Evolutionary conservation across 208 protist genomes (phyloP), one percentile per base, ranked within the genome.

Genomic region (Acanthamoeba royreba): DNA sequence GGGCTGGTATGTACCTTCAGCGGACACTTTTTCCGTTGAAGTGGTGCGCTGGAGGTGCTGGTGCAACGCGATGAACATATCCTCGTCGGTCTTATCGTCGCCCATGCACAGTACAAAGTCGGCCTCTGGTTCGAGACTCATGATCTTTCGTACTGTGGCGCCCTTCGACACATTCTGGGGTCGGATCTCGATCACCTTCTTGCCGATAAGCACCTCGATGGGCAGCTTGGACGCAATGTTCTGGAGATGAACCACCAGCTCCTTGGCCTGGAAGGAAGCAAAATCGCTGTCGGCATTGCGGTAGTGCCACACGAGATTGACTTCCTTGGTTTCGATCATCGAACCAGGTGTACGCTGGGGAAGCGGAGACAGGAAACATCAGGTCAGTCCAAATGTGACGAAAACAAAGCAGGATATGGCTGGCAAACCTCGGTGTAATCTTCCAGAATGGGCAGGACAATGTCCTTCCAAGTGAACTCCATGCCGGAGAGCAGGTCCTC

Each of bases 281-380:
- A 98, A 97, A 43, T 97, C 96, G 43, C 69, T 79, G 58, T 97
- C 96, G 0, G 96, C 81, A 40, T 96, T 96, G 28, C 96, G 77
- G 63, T 97, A 97, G 63, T 97, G 95, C 94, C 95, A 97, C 17
- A 92, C 94, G 0, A 97, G 5, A 47, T 94, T 96, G 2, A 92
- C 74, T 33, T 96, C 58, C 46, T 97, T 97, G 0, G 53, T 35
- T 43, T 97, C 96, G 40, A 97, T 72, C 49, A 96, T 94, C 15
- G 94, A 96, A 25, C 97, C 97, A 1, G 96, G 94, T 7, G 96
- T 97, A 33, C 95, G 43, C 85, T 74, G 35, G 11, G 4, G 4
- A 95, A 55, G n/a, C n/a, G n/a, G n/a, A n/a, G n/a, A n/a, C n/a
- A n/a, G n/a, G n/a, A n/a, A n/a, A n/a, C n/a, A n/a, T n/a, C n/a